These are phyloP conservation scores for Galeopsis tetrahit DNA, from an alignment of 257 asterid species.

Conservation along the genomic window DNA sequence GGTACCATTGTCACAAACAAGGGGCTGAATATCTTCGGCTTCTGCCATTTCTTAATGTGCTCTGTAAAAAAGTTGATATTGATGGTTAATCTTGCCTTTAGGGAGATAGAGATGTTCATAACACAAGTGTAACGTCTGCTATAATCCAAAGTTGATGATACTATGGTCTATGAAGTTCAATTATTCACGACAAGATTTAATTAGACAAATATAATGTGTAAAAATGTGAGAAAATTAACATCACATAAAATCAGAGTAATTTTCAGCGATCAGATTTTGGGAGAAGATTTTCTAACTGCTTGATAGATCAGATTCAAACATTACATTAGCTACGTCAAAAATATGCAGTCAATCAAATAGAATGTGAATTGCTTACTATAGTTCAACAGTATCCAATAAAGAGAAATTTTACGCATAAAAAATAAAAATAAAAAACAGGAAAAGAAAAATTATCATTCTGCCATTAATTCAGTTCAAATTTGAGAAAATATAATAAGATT, in stretches of 20 bases:
- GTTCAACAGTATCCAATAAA: not conserved
- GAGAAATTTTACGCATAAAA: not conserved
- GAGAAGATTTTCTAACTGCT: not conserved
- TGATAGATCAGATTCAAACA: not conserved
- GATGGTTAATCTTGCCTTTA: not conserved
- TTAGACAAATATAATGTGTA: not conserved
- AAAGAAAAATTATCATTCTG: not conserved
- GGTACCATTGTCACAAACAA: conserved; percentile 69
- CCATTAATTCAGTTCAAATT: not conserved
- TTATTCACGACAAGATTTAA: not conserved
- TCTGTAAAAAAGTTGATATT: conserved; percentile 20
- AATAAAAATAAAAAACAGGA: not conserved
- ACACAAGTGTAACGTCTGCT: not conserved
- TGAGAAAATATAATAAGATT: not conserved
- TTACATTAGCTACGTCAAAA: not conserved
- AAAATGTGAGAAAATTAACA: not conserved
- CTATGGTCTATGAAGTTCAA: conserved; percentile 4
- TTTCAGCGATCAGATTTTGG: not conserved
- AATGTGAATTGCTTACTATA: not conserved
- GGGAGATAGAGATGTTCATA: not conserved
- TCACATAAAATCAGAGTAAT: not conserved
- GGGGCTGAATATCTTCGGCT: conserved; percentile 66
- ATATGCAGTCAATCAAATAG: not conserved
- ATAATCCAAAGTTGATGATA: conserved; percentile 16
- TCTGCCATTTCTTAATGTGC: conserved; percentile 58